Evolutionary conservation across 208 protist species (phyloP).

Genomic region (Leishmania martiniquensis): DNA sequence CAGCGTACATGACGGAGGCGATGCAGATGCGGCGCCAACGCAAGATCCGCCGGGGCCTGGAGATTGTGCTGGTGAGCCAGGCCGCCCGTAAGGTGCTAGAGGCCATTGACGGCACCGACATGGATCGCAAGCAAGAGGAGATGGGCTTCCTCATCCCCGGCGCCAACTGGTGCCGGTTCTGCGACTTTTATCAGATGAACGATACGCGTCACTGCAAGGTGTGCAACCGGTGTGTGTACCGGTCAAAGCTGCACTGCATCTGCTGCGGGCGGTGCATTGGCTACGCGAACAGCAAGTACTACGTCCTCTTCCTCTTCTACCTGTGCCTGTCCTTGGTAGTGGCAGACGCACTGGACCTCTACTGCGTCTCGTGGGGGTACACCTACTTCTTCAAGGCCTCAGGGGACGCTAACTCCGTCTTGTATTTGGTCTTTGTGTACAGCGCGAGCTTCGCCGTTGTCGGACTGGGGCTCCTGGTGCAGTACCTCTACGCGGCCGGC

Average conservation of each 20-base stretch:
- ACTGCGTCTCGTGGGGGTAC: conserved; percentile 30
- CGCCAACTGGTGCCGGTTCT: conserved; percentile 57
- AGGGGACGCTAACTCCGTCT: conserved; percentile 21
- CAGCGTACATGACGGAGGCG: conserved; percentile 39
- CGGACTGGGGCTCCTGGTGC: not conserved
- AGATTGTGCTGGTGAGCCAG: conserved; percentile 36
- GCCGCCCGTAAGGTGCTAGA: conserved; percentile 41
- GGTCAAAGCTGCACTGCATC: conserved; percentile 81
- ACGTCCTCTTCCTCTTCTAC: conserved; percentile 66
- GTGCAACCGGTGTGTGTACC: conserved; percentile 77
- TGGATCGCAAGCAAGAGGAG: conserved; percentile 38
- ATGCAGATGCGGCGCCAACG: conserved; percentile 44
- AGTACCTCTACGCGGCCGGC: conserved; percentile 27
- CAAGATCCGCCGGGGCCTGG: conserved; percentile 41
- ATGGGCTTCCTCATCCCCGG: conserved; percentile 61
- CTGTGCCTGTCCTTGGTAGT: conserved; percentile 22
- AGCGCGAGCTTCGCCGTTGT: conserved; percentile 12
- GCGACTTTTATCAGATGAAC: conserved; percentile 71
- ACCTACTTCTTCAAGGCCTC: conserved; percentile 29
- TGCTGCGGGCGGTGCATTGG: conserved; percentile 86
- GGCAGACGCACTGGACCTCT: conserved; percentile 23
- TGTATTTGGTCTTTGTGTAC: conserved; percentile 38
- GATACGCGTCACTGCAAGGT: conserved; percentile 81
- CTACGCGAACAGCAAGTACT: conserved; percentile 77
- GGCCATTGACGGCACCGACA: conserved; percentile 31